These are phyloP conservation scores for Elongisporangium anandrum DNA, from an alignment of 352 stramenopile species.

Conservation along the genomic window DNA sequence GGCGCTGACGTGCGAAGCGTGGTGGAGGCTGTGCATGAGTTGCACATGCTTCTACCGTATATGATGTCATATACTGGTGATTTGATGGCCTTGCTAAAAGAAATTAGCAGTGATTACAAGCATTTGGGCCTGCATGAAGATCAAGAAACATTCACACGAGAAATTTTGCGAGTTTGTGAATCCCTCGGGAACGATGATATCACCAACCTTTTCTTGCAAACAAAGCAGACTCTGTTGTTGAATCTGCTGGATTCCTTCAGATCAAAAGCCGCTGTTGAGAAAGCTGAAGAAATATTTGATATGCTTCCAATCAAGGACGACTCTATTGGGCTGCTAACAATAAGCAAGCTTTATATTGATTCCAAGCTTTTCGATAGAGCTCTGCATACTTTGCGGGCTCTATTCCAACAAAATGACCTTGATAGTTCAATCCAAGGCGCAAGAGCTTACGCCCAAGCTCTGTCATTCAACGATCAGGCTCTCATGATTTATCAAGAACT, in stretches of 20 bases:
- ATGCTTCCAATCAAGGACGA: conserved; percentile 31
- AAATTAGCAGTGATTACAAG: conserved; percentile 48
- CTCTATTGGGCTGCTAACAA: conserved; percentile 31
- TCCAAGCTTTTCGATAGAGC: conserved; percentile 50
- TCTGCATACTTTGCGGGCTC: conserved; percentile 19
- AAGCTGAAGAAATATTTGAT: conserved; percentile 58
- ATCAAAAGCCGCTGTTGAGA: conserved; percentile 38
- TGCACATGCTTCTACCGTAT: conserved; percentile 75
- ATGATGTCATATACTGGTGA: conserved; percentile 31
- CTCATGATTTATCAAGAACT: conserved; percentile 60
- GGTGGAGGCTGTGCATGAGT: conserved; percentile 51
- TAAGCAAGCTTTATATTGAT: conserved; percentile 57
- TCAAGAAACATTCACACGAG: conserved; percentile 44
- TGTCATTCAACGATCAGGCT: conserved; percentile 41
- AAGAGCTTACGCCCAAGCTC: conserved; percentile 37
- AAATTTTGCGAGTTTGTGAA: conserved; percentile 55
- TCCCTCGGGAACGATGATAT: conserved; percentile 11
- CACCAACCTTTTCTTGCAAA: neutral
- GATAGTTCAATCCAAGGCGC: conserved; percentile 36
- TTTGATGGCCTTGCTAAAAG: conserved; percentile 45
- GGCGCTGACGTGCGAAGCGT: conserved; percentile 16
- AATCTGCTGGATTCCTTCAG: conserved; percentile 50
- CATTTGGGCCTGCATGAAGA: conserved; percentile 25
- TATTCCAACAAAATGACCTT: conserved; percentile 57
- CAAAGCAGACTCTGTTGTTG: conserved; percentile 34